Conservation (phyloP, 768 basidiomycete genomes). For the Mrakia hoshinonis region DNA sequence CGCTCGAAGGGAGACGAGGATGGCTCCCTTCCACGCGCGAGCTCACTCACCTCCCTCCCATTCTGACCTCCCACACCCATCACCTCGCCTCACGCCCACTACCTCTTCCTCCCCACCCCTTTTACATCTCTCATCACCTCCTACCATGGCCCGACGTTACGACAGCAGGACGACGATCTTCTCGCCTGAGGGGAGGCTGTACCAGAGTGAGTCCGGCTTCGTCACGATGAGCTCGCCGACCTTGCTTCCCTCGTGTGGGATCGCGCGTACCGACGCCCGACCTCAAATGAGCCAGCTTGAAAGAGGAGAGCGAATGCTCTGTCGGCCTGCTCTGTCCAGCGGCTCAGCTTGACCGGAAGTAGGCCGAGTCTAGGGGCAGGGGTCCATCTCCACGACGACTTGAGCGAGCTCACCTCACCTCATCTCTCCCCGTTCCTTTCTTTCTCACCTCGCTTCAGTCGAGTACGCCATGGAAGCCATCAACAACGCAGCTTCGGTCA, state of each 20-base stretch:
- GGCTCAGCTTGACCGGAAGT: neutral
- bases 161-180: conserved; percentile 78
- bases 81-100: neutral
- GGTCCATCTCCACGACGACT: too few relatives aligned
- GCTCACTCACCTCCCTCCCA: conserved; percentile 11
- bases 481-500: conserved; percentile 85
- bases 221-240: neutral
- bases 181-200: conserved; percentile 95
- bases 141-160: too few relatives aligned
- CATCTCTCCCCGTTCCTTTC: neutral
- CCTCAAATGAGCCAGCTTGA: neutral
- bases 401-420: neutral
- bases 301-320: neutral
- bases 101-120: neutral
- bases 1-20: too few relatives aligned
- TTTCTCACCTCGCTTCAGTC: conserved; percentile 48
- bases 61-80: neutral
- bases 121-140: conserved; percentile 15
- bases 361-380: neutral
- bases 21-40: too few relatives aligned
- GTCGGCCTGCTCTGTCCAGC: neutral
- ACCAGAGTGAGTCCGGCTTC: conserved; percentile 75
- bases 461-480: conserved; percentile 99
- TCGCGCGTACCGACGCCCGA: neutral
- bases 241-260: neutral